Conservation (phyloP, 148 eudicot genomes). For the Dysphania ambrosioides region DNA sequence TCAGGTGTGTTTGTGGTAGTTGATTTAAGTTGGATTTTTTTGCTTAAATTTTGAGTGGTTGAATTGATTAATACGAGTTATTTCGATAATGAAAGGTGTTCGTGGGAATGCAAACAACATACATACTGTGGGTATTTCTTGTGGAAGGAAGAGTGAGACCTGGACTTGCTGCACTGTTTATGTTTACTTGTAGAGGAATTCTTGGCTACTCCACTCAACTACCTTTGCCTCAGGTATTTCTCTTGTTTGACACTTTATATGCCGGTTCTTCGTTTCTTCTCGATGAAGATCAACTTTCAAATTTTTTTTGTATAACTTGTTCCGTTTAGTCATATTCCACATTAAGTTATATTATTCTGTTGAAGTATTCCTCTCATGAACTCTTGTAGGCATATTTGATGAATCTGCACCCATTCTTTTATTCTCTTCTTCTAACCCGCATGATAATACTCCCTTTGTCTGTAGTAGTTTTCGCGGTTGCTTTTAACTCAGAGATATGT, state of each 20-base stretch:
- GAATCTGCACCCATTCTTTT: no score
- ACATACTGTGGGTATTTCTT: conserved; percentile 77
- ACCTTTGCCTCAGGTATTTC: conserved; percentile 78
- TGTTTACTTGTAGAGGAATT: conserved; percentile 91
- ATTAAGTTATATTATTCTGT: background rate
- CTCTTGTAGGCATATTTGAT: background rate
- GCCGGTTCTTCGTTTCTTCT: background rate
- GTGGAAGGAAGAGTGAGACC: conserved; percentile 92
- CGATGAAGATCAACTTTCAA: background rate
- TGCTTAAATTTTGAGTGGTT: background rate
- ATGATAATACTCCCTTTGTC: no score
- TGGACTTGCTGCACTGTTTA: conserved; percentile 74
- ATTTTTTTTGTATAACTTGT: background rate
- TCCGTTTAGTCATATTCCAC: background rate
- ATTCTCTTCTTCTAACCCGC: no score
- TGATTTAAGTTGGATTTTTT: background rate
- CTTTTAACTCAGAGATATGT: background rate
- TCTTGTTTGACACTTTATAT: background rate
- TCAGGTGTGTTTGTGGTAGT: background rate
- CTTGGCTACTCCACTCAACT: conserved; percentile 95
- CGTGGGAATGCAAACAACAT: conserved; percentile 82
- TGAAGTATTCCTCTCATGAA: background rate
- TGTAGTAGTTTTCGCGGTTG: background rate
- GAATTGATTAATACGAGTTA: conserved; percentile 1
- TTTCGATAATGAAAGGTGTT: conserved; percentile 47